phyloP scores from a whole-genome alignment of 441 rosid species.

The Gossypium gossypioides region DNA sequence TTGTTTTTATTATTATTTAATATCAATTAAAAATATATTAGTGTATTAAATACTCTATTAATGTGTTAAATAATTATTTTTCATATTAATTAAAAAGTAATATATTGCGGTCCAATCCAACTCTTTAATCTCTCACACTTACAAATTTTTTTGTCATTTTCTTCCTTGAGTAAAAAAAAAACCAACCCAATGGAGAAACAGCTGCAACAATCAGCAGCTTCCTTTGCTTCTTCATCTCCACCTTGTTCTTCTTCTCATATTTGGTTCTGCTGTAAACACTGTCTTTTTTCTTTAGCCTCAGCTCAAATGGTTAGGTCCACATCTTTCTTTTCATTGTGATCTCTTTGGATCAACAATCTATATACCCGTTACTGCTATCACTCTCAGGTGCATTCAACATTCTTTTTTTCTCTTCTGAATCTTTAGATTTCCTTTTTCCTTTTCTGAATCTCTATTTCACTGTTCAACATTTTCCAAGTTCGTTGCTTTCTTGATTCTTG shows the following conservation, averaged over 20 bases:
- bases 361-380: constrained; percentile 2
- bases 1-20: too few species aligned
- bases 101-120: constrained; percentile 23
- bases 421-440: neutral
- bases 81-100: neutral
- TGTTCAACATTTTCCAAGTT: neutral
- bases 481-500: constrained; percentile 8
- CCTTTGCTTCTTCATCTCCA: constrained; percentile 20
- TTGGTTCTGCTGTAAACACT: constrained; percentile 16
- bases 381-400: constrained; percentile 19
- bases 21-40: too few species aligned
- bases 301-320: constrained; percentile 19
- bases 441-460: neutral
- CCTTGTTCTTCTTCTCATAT: constrained; percentile 6
- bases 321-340: constrained; percentile 22
- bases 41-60: too few species aligned
- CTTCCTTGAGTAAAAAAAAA: constrained; percentile 8
- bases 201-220: constrained; percentile 24
- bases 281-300: constrained; percentile 21
- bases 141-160: constrained; percentile 34
- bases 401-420: neutral
- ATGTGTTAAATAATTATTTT: neutral
- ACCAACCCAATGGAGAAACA: constrained; percentile 26
- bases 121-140: constrained; percentile 12
- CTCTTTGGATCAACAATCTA: constrained; percentile 17